Evolutionary conservation across 2,329 filamentous ascomycete genomes (phyloP), one percentile per base, ranked within the genome.

Genomic region (Beauveria sp.): DNA sequence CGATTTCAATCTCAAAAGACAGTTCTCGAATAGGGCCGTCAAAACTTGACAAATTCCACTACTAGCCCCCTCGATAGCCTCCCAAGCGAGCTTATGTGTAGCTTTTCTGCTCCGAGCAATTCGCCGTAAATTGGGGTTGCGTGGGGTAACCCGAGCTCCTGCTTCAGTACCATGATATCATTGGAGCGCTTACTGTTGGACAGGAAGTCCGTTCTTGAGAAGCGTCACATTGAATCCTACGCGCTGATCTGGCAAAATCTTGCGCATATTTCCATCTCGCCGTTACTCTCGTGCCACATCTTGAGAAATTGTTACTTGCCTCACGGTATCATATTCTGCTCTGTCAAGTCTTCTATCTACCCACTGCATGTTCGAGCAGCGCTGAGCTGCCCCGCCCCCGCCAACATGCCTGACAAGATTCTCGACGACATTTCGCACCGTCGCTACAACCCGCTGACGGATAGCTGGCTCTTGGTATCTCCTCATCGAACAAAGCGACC

Each of bases 351-450:
- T 38, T 5, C 9, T 30, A 18, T 2, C 9, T 30, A 18, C 20
- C 16, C 40, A 5, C 40, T 9, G 14, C 50, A 3, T 20, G 22
- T 28, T 38, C 10, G 9, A 63, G 38, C 50, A 51, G 3, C 16
- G 10, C 24, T 42, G 14, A 40, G 28, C 61, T 60, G 57, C 61
- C 61, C 61, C 61, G 57, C 61, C 61, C n/a, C 62, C 63, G 34
- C 56, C 67, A 76, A 64, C 52, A 93, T 92, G 89, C 83, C 85
- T 9, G 87, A 89, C 71, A 81, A 85, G 66, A 86, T 93, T 55
- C 86, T 99, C 56, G 87, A 98, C 79, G 93, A 99, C 74, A 98
- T 99, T 70, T 96, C 95, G 47, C 95, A 99, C 73, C 84, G 95
- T 69, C 88, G 95, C 73, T 98, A 89, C 75, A 99, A 99, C 73